Conservation (phyloP, 2,329 filamentous ascomycete genomes). For the Teratosphaeria zuluensis region DNA sequence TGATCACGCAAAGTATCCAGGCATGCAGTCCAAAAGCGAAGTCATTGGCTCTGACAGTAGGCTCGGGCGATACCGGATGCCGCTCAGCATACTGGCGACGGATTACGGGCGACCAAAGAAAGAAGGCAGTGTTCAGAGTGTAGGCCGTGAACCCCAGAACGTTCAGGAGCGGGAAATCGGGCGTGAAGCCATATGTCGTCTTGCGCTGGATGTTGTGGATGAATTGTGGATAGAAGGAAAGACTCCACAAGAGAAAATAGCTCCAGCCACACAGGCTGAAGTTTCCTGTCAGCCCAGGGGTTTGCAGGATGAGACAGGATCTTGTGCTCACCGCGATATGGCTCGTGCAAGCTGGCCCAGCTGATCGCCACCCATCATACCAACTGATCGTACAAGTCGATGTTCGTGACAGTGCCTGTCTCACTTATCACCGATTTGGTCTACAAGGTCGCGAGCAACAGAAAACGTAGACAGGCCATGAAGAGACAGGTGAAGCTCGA, state of each 20-base stretch:
- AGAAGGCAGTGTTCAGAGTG: conserved; percentile 56
- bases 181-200: conserved; percentile 72
- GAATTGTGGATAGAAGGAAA: conserved; percentile 88
- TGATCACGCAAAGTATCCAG: conserved; percentile 58
- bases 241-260: conserved; percentile 47
- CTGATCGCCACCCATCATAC: neutral
- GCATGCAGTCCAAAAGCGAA: conserved; percentile 80
- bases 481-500: neutral
- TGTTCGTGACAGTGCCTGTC: neutral
- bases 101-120: conserved; percentile 71
- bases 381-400: neutral
- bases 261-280: conserved; percentile 21
- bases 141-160: conserved; percentile 64
- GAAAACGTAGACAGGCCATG: neutral
- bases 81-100: conserved; percentile 74
- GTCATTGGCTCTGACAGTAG: conserved; percentile 85
- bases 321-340: conserved; percentile 10
- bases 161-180: conserved; percentile 80
- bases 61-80: conserved; percentile 61
- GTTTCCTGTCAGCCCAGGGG: neutral
- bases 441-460: neutral
- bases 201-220: conserved; percentile 67
- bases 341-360: neutral
- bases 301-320: neutral
- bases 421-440: neutral